Evolutionary conservation across 2,329 filamentous ascomycete genomes (phyloP), one percentile per base, ranked within the genome.

Genomic region (Beauveria brongniartii): DNA sequence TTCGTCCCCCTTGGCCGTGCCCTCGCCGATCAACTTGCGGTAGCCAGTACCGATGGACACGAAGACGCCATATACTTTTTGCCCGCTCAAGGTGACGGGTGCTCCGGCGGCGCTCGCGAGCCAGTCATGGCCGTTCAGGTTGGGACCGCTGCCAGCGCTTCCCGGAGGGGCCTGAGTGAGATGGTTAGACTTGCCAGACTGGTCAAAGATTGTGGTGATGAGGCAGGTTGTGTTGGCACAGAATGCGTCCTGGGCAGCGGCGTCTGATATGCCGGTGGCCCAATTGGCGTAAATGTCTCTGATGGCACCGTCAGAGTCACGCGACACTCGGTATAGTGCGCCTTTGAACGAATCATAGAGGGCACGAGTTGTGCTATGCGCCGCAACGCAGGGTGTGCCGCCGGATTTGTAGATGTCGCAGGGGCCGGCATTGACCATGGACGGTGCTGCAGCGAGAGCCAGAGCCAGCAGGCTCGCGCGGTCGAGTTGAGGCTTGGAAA

Each of bases 161-260:
- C 80, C 79, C 0, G 82, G 82, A 8, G 69, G 68, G 1, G 85
- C 86, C 63, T 83, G 83, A 0, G 80, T 85, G 3, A 88, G 81
- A 65, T 88, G 81, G 63, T 88, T 88, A 0, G 77, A 77, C 1
- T 71, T 72, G 56, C 84, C 84, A 12, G 85, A 86, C 70, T 89
- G 86, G 68, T 88, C 86, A 68, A 88, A 88, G 56, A 87, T 86
- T 65, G 83, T 77, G 0, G 78, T 80, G 68, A 88, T 87, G 20
- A 86, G 73, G 66, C 85, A 88, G 7, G 83, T 87, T 0, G 84
- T 87, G 51, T 74, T 70, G 8, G 76, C 71, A 65, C 85, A 88
- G 71, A 88, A 88, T 1, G 73, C 65, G 70, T 88, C 84, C 67
- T 89, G 86, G 8, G 80, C 69, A 0, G 77, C 79, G 4, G 84